A percentile compares a stretch with the other conserved stretches of the same genome.
These are phyloP conservation scores for Proliferodiscus dingleyae DNA, from an alignment of 2,329 filamentous ascomycete species.

Conservation along the genomic window DNA sequence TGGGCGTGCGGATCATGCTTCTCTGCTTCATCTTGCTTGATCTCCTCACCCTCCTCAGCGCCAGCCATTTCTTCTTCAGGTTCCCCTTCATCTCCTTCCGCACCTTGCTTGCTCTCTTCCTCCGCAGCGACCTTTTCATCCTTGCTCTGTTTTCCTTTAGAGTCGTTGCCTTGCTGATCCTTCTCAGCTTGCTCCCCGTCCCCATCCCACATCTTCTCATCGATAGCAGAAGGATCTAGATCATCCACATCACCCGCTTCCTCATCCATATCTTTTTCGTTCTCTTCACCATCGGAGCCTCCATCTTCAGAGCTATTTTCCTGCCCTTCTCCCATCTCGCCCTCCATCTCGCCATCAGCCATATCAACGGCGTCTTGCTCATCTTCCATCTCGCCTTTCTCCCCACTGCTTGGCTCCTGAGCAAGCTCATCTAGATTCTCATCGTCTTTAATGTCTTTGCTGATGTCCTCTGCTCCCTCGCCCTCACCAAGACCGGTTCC, in stretches of 20 bases:
- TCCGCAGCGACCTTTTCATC: slow-evolving; percentile 44
- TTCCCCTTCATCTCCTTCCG: slow-evolving; percentile 44
- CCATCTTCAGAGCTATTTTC: slow-evolving; percentile 60
- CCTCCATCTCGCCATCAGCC: slow-evolving; percentile 88
- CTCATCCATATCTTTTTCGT: slow-evolving; percentile 76
- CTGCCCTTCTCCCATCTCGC: slow-evolving; percentile 66
- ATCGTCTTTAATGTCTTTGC: slow-evolving; percentile 90
- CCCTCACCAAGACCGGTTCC: slow-evolving; percentile 94
- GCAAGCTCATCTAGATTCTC: slow-evolving; percentile 91
- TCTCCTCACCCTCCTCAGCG: slow-evolving; percentile 53
- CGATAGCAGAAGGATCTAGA: slow-evolving; percentile 80
- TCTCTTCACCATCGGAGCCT: slow-evolving; percentile 59
- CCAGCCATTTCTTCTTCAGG: slow-evolving; percentile 57
- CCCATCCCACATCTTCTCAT: slow-evolving; percentile 99
- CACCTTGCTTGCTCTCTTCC: slow-evolving; percentile 55
- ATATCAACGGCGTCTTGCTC: slow-evolving; percentile 86
- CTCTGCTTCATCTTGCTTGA: slow-evolving; percentile 52
- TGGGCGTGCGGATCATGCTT: slow-evolving; percentile 61
- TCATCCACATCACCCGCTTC: slow-evolving; percentile 89
- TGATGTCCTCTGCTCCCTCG: slow-evolving; percentile 94
- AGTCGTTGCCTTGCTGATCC: slow-evolving; percentile 69
- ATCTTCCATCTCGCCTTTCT: slow-evolving; percentile 64
- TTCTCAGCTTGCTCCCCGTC: slow-evolving; percentile 74
- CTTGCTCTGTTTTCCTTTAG: slow-evolving; percentile 63
- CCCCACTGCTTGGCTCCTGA: slow-evolving; percentile 65